Percentiles rank a stretch among this genome's conserved stretches.
phyloP scores from a whole-genome alignment of 257 asterid species.

The Knoxia roxburghii region DNA sequence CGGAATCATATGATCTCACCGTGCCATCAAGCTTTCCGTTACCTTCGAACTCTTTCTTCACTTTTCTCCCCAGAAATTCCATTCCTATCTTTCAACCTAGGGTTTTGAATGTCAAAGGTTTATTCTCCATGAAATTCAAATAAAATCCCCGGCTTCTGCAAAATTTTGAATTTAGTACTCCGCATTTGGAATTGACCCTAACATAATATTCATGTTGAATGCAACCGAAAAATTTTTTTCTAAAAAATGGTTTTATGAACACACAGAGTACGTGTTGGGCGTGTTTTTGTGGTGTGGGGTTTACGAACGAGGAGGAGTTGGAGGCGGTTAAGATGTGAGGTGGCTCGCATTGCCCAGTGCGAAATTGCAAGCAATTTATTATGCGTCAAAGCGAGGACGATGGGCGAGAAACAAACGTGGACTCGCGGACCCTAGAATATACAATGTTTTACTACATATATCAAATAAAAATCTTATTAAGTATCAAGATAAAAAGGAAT shows the following conservation, averaged over 20 bases:
- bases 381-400: too few species aligned
- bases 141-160: neutral
- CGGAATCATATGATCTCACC: constrained; percentile 48
- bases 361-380: too few species aligned
- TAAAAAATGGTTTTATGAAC: neutral
- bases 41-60: constrained; percentile 55
- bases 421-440: too few species aligned
- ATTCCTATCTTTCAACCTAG: constrained; percentile 21
- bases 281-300: constrained; percentile 3
- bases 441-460: too few species aligned
- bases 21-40: constrained; percentile 40
- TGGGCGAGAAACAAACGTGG: too few species aligned
- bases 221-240: neutral
- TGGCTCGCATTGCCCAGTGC: too few species aligned
- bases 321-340: neutral
- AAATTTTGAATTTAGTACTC: neutral
- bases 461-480: too few species aligned
- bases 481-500: too few species aligned
- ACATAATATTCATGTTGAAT: neutral
- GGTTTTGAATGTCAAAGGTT: neutral
- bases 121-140: neutral
- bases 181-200: too few species aligned
- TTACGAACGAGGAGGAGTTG: neutral
- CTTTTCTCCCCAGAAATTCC: constrained; percentile 69
- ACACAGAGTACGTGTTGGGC: neutral